Conservation (phyloP, 1,284 basidiomycete genomes). For the Naganishia sp. region DNA sequence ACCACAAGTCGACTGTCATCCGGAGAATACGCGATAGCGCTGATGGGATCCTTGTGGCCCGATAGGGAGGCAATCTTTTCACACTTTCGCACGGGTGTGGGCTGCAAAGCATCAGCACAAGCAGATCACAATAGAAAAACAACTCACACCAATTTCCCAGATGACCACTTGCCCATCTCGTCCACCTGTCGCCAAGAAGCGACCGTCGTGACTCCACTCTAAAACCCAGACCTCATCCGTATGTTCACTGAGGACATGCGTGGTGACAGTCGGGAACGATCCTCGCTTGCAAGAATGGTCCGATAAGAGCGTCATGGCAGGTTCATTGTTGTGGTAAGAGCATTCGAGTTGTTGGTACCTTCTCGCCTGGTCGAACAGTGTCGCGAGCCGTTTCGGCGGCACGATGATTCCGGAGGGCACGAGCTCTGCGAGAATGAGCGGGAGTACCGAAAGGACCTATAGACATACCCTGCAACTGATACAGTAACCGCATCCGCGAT, state of each 20-base stretch:
- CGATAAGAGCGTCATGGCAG: conserved; percentile 73
- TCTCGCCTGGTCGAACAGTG: conserved; percentile 83
- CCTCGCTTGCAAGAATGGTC: conserved; percentile 81
- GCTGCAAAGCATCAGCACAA: conserved; percentile 14
- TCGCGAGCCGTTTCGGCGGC: conserved; percentile 80
- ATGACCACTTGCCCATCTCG: conserved; percentile 85
- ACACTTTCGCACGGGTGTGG: conserved; percentile 26
- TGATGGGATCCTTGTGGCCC: conserved; percentile 76
- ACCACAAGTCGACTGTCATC: conserved; percentile 81
- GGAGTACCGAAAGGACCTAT: neutral
- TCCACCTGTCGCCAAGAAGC: conserved; percentile 80
- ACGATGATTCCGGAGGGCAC: conserved; percentile 91
- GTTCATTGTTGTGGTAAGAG: conserved; percentile 70
- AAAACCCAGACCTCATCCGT: conserved; percentile 93
- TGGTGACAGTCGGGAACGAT: conserved; percentile 80
- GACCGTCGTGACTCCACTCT: conserved; percentile 89
- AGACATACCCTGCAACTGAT: conserved; percentile 72
- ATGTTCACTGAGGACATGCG: conserved; percentile 80
- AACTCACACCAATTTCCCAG: conserved; percentile 77
- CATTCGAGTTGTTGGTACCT: conserved; percentile 74
- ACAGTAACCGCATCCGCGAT: conserved; percentile 75
- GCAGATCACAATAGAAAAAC: neutral
- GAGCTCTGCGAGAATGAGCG: conserved; percentile 60
- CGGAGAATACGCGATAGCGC: conserved; percentile 83
- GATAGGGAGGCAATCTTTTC: conserved; percentile 56